Conservation (phyloP, 352 stramenopile species). For the Globisporangium sylvaticum region DNA sequence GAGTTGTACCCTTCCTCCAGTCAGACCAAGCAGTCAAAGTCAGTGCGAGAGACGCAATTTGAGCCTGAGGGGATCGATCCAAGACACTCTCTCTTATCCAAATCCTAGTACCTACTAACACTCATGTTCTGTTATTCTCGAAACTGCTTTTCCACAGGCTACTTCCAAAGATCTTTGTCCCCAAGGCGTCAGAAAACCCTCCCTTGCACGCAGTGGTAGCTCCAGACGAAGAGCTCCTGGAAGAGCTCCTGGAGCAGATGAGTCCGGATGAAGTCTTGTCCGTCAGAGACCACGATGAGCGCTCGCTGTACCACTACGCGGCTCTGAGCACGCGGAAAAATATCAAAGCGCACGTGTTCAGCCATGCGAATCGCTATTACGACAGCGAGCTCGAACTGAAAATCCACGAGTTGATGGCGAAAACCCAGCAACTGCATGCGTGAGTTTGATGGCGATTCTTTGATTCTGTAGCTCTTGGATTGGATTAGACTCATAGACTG, state of each 20-base stretch:
- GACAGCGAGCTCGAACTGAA: slow-evolving; percentile 22
- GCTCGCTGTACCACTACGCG: slow-evolving; percentile 50
- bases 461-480: neutral
- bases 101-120: neutral
- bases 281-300: slow-evolving; percentile 25
- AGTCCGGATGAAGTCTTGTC: slow-evolving; percentile 28
- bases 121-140: neutral
- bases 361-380: slow-evolving; percentile 26
- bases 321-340: slow-evolving; percentile 22
- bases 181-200: slow-evolving; percentile 30
- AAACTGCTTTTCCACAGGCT: neutral
- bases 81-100: neutral
- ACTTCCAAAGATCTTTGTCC: slow-evolving; percentile 32
- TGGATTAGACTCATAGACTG: neutral
- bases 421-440: slow-evolving; percentile 26
- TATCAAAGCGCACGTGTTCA: slow-evolving; percentile 26
- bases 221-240: slow-evolving; percentile 23
- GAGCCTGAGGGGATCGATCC: neutral
- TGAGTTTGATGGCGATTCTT: slow-evolving; percentile 8
- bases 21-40: neutral
- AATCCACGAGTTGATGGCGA: slow-evolving; percentile 29
- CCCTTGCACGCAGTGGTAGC: slow-evolving; percentile 36
- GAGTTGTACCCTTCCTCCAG: slow-evolving; percentile 11
- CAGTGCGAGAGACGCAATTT: neutral
- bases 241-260: slow-evolving; percentile 17